Evolutionary conservation across 495 filamentous ascomycete species (phyloP), one percentile per base, ranked within the genome.

Genomic region (Cladorrhinum samala): DNA sequence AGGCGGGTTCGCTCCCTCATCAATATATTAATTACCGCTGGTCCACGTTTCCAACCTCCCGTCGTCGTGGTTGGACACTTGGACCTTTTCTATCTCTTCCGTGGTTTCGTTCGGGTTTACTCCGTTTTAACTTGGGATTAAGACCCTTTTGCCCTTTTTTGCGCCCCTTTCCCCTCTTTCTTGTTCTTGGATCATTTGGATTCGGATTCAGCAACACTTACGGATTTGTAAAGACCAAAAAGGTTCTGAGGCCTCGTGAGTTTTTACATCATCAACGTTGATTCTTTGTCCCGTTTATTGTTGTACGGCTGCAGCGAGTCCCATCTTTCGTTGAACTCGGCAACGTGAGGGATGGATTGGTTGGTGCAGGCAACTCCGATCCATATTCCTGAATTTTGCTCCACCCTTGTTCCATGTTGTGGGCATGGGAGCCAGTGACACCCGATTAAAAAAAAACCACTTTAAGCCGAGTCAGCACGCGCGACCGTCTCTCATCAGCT

Each of bases 1-100:
- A 54, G 49, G 45, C 50, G 55, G 55, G 38, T 54, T 58, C 51
- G 30, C 33, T 47, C 20, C 46, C 51, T 54, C 50, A 49, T 48
- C 46, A 14, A 47, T 20, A 47, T 47, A 47, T 47, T 47, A 47
- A 47, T 47, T 47, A 47, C 21, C 23, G 24, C 45, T n/a, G n/a
- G n/a, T n/a, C n/a, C 45, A 47, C 5, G 16, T n/a, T 24, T 33
- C 27, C 27, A 33, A 33, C 43, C 39, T 17, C n/a, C 17, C n/a
- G 4, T 18, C n/a, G 17, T n/a, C n/a, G n/a, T n/a, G 39, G 17
- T 41, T 14, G 4, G 39, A 41, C 6, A 7, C 11, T 18, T 41
- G 39, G 17, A 41, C 39, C 17, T 41, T 41, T 41, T 18, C 39
- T n/a, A 5, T n/a, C 39, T 41, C n/a, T 37, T 14, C 6, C 30